Conservation (phyloP, 2,329 filamentous ascomycete species). For the Colletotrichum trifolii region DNA sequence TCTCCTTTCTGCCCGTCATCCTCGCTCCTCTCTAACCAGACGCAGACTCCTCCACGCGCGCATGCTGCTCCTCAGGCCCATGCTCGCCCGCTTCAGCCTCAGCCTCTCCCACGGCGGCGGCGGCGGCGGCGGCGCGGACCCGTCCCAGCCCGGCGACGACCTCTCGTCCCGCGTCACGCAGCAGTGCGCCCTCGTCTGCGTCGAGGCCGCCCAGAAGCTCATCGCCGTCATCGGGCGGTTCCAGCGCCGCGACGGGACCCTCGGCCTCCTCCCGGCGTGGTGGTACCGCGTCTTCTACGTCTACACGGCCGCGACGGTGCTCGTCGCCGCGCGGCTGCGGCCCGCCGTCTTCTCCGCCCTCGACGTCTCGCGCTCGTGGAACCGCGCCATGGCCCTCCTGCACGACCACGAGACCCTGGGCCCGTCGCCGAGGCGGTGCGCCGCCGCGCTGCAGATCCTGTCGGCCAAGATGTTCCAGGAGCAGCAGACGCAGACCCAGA, state of each 20-base stretch:
- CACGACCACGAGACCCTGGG: constrained; percentile 48
- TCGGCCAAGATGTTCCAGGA: constrained; percentile 47
- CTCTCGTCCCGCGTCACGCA: constrained; percentile 44
- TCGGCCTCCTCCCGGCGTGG: constrained; percentile 51
- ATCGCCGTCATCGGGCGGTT: constrained; percentile 45
- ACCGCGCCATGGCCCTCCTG: constrained; percentile 47
- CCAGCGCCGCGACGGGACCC: constrained; percentile 44
- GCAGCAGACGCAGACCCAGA: constrained; percentile 30
- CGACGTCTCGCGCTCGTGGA: constrained; percentile 46
- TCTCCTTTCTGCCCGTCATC: rapidly evolving
- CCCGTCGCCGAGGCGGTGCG: constrained; percentile 46
- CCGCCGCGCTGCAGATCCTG: constrained; percentile 48
- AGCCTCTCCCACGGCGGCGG: constrained; percentile 42
- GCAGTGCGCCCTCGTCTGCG: constrained; percentile 49
- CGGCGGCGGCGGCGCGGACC: constrained; percentile 27
- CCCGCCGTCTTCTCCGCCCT: constrained; percentile 44
- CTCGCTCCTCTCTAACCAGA: neutral
- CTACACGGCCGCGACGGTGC: constrained; percentile 49
- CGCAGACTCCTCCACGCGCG: constrained; percentile 48
- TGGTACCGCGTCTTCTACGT: constrained; percentile 53
- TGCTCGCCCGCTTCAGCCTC: constrained; percentile 46
- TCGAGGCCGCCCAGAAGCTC: constrained; percentile 46
- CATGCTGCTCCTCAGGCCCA: constrained; percentile 47
- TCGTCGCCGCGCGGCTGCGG: constrained; percentile 49
- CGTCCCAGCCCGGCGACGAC: constrained; percentile 36